Evolutionary conservation across 164 flowering plant genomes (phyloP), one percentile per base, ranked within the genome.

Genomic region (Umbellularia californica): DNA sequence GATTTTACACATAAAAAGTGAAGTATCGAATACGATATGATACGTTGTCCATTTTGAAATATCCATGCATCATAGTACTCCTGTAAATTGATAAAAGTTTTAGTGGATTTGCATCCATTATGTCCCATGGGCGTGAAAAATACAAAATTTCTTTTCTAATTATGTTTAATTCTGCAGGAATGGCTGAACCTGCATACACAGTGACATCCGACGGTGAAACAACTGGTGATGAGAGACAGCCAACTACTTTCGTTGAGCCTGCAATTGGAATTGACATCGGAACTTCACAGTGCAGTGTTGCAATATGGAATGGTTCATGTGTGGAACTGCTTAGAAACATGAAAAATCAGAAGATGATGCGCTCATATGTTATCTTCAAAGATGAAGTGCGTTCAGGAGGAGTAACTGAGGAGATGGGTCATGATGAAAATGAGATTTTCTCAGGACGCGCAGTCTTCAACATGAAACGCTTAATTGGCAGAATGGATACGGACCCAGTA

Each of bases 221-320:
- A 33, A 82, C 86, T 9, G 91, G 88, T 25, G 93, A 90, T 60
- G 94, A 90, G 35, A 88, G 87, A 75, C 71, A 85, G 6, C 73
- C 85, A 19, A 73, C 89, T 6, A 33, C 81, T 52, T 83, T 83
- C 33, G 87, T 89, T 1, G 97, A 92, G 71, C 80, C 85, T 65
- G 97, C 97, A 23, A 85, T 95, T 74, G 99, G 97, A 17, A 84
- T 95, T 27, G 97, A 95, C 80, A 84, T 95, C 65, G 97, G 99
- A 41, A 93, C 99, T 41, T 92, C 89, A 22, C 95, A 88, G 35
- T 90, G 97, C 75, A 89, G 99, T 72, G 79, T 93, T 50, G 97
- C 97, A 33, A 63, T 90, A 51, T 95, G 99, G 99, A 90, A 88
- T 75, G 97, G 97, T 67, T 86, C 93, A 65, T 79, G 82, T 27